Conservation (phyloP, 2,329 filamentous ascomycete genomes). For the Paracoccidioides brasiliensis region DNA sequence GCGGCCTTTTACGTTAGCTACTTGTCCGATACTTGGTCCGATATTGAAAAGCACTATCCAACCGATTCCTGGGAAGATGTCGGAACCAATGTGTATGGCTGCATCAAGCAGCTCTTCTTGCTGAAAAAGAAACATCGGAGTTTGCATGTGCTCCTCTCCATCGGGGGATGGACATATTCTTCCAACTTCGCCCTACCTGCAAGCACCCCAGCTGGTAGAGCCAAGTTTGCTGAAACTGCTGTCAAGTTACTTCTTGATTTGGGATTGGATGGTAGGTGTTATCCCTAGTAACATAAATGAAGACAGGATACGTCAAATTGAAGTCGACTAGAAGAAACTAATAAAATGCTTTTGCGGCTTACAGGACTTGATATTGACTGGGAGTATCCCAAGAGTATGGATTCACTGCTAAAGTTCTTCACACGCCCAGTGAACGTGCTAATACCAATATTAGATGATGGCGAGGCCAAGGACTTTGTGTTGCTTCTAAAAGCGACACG, state of each 20-base stretch:
- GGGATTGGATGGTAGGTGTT: conserved; percentile 47
- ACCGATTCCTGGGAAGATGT: conserved; percentile 54
- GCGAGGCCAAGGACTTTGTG: conserved; percentile 32
- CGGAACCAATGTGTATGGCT: conserved; percentile 64
- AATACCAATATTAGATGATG: conserved; percentile 21
- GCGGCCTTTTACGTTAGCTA: conserved; percentile 16
- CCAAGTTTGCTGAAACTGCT: conserved; percentile 55
- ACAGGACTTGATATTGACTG: conserved; percentile 35
- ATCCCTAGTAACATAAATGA: background rate
- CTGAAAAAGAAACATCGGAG: conserved; percentile 64
- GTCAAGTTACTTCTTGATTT: conserved; percentile 65
- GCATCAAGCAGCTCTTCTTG: conserved; percentile 61
- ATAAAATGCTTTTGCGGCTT: background rate
- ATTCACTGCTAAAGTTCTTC: background rate
- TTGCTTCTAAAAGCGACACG: conserved; percentile 31
- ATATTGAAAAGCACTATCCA: conserved; percentile 55
- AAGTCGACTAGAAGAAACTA: background rate
- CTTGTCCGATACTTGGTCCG: conserved; percentile 56
- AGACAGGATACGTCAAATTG: background rate
- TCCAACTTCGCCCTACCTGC: conserved; percentile 62
- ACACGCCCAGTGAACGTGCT: background rate
- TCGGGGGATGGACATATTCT: conserved; percentile 70
- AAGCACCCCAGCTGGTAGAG: conserved; percentile 47
- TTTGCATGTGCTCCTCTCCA: conserved; percentile 66
- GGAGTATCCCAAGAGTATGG: conserved; percentile 32